A percentile compares a stretch with the other conserved stretches of the same genome.
Conservation (phyloP, 2,329 filamentous ascomycete genomes). For the Xylariaceae sp. region DNA sequence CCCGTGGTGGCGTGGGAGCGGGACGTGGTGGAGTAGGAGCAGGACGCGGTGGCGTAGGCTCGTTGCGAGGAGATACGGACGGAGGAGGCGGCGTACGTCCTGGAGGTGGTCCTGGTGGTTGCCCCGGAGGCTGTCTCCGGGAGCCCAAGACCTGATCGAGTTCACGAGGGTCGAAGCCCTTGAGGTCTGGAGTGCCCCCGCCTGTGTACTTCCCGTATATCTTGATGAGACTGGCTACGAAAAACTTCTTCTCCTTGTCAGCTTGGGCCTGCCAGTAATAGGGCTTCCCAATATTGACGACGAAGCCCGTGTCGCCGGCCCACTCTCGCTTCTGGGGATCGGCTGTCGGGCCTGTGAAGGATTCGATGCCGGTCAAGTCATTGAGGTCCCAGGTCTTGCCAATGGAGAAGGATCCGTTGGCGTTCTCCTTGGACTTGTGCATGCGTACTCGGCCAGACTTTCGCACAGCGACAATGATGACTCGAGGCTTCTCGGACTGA, state of each 20-base stretch:
- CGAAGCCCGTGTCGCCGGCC: slow-evolving; percentile 78
- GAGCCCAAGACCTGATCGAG: slow-evolving; percentile 65
- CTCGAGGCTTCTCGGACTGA: slow-evolving; percentile 74
- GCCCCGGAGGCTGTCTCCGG: slow-evolving; percentile 32
- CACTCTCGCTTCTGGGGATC: slow-evolving; percentile 58
- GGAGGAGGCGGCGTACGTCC: slow-evolving; percentile 17
- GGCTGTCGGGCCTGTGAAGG: slow-evolving; percentile 59
- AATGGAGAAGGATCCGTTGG: slow-evolving; percentile 89
- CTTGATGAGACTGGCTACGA: slow-evolving; percentile 91
- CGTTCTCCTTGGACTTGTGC: slow-evolving; percentile 95
- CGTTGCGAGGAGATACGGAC: slow-evolving; percentile 17
- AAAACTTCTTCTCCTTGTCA: slow-evolving; percentile 96
- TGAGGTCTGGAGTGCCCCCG: slow-evolving; percentile 68
- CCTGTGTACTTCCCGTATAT: slow-evolving; percentile 96
- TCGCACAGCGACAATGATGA: slow-evolving; percentile 89
- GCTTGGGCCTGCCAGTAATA: slow-evolving; percentile 97
- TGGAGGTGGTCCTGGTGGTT: slow-evolving; percentile 32
- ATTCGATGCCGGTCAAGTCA: slow-evolving; percentile 76
- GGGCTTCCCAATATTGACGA: slow-evolving; percentile 82
- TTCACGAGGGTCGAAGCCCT: slow-evolving; percentile 76
- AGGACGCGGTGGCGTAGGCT: slow-evolving; percentile 14
- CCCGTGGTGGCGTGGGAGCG: slow-evolving; percentile 7
- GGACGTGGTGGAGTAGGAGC: slow-evolving; percentile 9
- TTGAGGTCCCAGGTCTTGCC: slow-evolving; percentile 98
- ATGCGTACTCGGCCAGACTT: slow-evolving; percentile 89